Percentiles rank a stretch among this genome's conserved stretches.
Conservation (phyloP, 176 grass and related monocot species). For the Aegilops tauschii region DNA sequence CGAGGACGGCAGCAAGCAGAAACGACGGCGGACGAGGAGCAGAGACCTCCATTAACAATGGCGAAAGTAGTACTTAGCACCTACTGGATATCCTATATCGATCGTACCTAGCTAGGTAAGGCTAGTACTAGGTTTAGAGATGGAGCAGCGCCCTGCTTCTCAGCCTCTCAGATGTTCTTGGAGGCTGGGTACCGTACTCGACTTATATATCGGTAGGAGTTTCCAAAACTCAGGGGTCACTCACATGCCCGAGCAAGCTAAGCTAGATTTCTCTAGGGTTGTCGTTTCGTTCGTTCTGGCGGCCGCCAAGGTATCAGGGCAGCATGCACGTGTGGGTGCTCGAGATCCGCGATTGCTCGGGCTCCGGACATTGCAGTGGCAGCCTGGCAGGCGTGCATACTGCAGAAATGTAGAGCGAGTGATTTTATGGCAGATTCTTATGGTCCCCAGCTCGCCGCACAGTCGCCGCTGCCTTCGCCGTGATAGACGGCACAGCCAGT, state of each 20-base stretch:
- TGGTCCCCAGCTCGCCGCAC: background rate
- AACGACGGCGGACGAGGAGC: background rate
- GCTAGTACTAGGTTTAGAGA: background rate
- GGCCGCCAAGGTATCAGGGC: background rate
- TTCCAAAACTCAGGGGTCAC: background rate
- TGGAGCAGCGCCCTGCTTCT: background rate
- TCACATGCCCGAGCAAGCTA: background rate
- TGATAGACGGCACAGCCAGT: background rate
- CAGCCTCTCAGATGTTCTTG: background rate
- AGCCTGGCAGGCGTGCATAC: background rate
- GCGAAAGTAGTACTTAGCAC: background rate
- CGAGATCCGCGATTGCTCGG: background rate
- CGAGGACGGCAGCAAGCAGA: background rate
- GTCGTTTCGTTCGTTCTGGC: background rate
- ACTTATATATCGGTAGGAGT: background rate
- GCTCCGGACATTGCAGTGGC: background rate
- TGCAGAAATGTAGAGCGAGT: background rate
- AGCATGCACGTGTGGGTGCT: background rate
- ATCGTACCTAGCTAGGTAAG: background rate
- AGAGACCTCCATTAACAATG: background rate
- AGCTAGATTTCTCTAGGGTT: background rate
- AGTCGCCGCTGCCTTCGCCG: background rate
- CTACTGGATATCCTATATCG: background rate
- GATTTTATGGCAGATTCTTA: background rate
- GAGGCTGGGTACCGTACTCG: background rate